Base-by-base conservation (phyloP, 306 rosid species). In the Elaeagnus macrophylla region DNA sequence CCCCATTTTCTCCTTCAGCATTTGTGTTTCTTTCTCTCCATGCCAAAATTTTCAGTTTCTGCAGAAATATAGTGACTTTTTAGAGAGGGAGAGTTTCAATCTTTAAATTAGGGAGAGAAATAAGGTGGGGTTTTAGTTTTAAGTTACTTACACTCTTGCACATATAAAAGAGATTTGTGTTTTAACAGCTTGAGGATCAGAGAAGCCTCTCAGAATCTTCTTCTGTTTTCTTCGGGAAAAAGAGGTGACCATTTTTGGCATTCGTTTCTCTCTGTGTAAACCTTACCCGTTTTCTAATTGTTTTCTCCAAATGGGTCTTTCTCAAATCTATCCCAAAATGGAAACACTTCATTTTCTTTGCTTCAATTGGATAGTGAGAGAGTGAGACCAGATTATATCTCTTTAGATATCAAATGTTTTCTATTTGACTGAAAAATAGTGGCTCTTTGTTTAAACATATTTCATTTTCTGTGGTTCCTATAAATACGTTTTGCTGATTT, bases 1-100 rank as follows among this genome's bases (percentile, higher is more conserved):
- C 49, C 95, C 89, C 80, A 66, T 59, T 39, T 68, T 37, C 60
- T 73, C 68, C 57, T 51, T 68, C 77, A 71, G 68, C 67, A 14
- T 72, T 65, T 57, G 61, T 72, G 86, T 77, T 70, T 79, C 79
- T 72, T 67, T 62, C 45, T 54, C 43, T 64, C 73, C 78, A 61
- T 66, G 77, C 85, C 78, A 79, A 51, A 25, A 66, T 71, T 59
- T 72, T 59, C 66, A 71, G 65, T 62, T 68, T 54, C 70, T 61
- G 36, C 85, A 78, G 73, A 72, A 71, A 50, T 46, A 51, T 50
- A 39, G 57, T 16, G 60, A 66, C 60, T 69, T 73, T 25, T 59
- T 51, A 36, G 56, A 42, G 54, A 37, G 47, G 51, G 51, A 60
- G 15, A 69, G 41, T 39, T 6, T 35, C 61, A 54, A 51, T 35